A percentile compares a stretch with the other conserved stretches of the same genome.
phyloP scores from a whole-genome alignment of 805 yeast genomes.

The Metschnikowia similis region DNA sequence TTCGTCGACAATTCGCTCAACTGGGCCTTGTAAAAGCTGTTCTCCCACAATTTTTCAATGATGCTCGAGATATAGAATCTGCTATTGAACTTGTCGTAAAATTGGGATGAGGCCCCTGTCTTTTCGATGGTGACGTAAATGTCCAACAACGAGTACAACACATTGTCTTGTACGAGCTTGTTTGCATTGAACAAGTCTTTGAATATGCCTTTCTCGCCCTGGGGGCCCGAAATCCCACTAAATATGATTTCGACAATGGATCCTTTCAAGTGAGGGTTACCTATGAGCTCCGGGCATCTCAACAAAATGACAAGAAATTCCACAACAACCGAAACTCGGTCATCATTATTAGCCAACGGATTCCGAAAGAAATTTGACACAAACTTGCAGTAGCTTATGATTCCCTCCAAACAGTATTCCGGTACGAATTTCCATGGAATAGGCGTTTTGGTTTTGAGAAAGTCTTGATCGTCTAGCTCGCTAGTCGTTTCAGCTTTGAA shows the following conservation, averaged over 20 bases:
- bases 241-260: slow-evolving; percentile 76
- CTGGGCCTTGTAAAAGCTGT: slow-evolving; percentile 62
- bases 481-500: slow-evolving; percentile 56
- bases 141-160: slow-evolving; percentile 80
- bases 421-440: slow-evolving; percentile 79
- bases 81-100: slow-evolving; percentile 91
- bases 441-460: slow-evolving; percentile 61
- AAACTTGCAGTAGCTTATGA: slow-evolving; percentile 65
- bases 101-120: slow-evolving; percentile 92
- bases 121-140: slow-evolving; percentile 93
- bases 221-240: slow-evolving; percentile 58
- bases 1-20: slow-evolving; percentile 61
- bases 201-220: slow-evolving; percentile 72
- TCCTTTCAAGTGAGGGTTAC: slow-evolving; percentile 91
- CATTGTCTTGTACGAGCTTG: slow-evolving; percentile 55
- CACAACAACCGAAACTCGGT: slow-evolving; percentile 53
- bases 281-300: slow-evolving; percentile 79
- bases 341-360: slow-evolving; percentile 52
- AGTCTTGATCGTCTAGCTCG: slow-evolving; percentile 72
- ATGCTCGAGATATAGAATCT: slow-evolving; percentile 83
- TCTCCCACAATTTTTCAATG: slow-evolving; percentile 78
- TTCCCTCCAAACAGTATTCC: slow-evolving; percentile 79
- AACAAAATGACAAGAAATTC: slow-evolving; percentile 71
- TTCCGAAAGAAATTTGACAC: slow-evolving; percentile 52
- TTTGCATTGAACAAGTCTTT: slow-evolving; percentile 60